A percentile compares a stretch with the other conserved stretches of the same genome.
phyloP scores from a whole-genome alignment of 2,329 filamentous ascomycete species.

The Paracoccidioides lutzii region DNA sequence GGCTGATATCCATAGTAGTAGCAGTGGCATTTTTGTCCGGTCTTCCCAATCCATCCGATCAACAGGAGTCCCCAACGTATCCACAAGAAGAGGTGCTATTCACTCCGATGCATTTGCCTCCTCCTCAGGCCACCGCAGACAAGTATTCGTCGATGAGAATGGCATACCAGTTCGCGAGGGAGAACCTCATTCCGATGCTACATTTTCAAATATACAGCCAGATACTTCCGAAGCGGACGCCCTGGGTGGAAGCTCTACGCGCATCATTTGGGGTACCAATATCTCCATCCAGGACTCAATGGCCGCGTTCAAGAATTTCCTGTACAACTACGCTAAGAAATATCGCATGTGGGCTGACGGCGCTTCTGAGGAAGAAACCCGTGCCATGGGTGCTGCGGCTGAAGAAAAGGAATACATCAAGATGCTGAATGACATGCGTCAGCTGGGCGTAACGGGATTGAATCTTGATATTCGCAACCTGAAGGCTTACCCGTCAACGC shows the following conservation, averaged over 20 bases:
- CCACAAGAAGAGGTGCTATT: constrained; percentile 69
- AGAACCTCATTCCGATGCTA: constrained; percentile 44
- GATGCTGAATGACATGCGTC: constrained; percentile 79
- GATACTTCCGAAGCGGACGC: constrained; percentile 84
- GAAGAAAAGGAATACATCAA: constrained; percentile 72
- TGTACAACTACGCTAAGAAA: constrained; percentile 82
- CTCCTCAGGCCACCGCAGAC: constrained; percentile 40
- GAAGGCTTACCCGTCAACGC: constrained; percentile 80
- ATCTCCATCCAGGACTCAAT: constrained; percentile 87
- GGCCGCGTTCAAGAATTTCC: constrained; percentile 76
- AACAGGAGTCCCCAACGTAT: constrained; percentile 39
- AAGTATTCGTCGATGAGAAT: constrained; percentile 52
- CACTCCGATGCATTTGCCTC: constrained; percentile 59
- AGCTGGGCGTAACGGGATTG: constrained; percentile 68
- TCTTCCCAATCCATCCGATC: constrained; percentile 42
- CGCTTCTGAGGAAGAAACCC: constrained; percentile 61
- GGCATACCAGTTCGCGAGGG: constrained; percentile 44
- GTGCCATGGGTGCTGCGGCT: constrained; percentile 52
- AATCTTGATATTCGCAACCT: constrained; percentile 84
- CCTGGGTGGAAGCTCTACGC: constrained; percentile 67
- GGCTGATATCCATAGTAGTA: constrained; percentile 66
- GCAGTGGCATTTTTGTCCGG: constrained; percentile 75
- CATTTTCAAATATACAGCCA: constrained; percentile 58
- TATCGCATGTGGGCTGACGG: constrained; percentile 88
- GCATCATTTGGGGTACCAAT: constrained; percentile 93